Evolutionary conservation across 1,284 basidiomycete species (phyloP), one percentile per base, ranked within the genome.

Genomic region (Pascua guehoae): DNA sequence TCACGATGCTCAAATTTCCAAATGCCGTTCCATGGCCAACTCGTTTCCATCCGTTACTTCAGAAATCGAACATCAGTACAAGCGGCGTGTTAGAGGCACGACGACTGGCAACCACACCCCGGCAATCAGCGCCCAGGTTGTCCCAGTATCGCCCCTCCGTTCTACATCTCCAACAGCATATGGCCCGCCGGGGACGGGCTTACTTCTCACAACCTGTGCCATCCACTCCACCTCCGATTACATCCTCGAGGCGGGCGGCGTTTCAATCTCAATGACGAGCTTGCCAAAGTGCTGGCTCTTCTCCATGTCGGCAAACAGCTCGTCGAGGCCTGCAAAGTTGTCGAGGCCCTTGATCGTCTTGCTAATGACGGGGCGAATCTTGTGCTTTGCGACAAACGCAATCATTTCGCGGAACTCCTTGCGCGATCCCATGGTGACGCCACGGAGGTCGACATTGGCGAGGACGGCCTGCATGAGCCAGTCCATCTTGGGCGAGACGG

Each of bases 381-480:
- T 54, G 52, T 61, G 55, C 49, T 54, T 32, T 12, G 39, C 47
- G 39, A 61, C 55, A 36, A 61, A 61, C 39, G 16, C 36, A 14
- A 56, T 17, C 59, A 61, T 61, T 42, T 61, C 55, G 45, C 52
- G 53, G 52, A 57, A 61, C 59, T 61, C 60, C 41, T 56, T 37
- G 48, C 50, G 56, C 36, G 47, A 50, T 36, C 60, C 60, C 60
- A 61, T 61, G 15, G 60, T 61, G 40, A 24, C 37, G 8, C 60
- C 60, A 16, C 49, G 44, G 24, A 61, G 60, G 41, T 61, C 60
- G 32, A 61, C 42, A 48, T 61, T 61, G 56, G 53, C 53, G 37
- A 61, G 60, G 12, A 61, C 60, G 14, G 60, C 60, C 40, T 42
- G 42, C 60, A 61, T 61, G 37, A 47, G 32, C 60, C 60, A 61